phyloP scores from a whole-genome alignment of 148 eudicot species.

The Diospyros lotus region DNA sequence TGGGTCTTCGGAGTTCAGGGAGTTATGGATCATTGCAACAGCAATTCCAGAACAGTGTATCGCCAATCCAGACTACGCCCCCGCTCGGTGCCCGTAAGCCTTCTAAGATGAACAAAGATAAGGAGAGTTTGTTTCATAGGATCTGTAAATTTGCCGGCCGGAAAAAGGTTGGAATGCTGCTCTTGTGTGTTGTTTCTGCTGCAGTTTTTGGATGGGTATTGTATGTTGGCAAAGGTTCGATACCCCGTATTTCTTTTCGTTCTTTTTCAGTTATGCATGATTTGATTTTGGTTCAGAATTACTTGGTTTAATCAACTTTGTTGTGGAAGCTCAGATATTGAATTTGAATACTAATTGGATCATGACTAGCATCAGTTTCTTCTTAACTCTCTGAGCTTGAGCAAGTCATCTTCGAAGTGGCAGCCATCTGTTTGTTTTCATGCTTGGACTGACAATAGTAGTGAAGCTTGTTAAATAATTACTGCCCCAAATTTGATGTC shows the following conservation, averaged over 20 bases:
- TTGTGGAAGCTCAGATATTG: neutral
- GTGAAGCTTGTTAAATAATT: neutral
- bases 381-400: neutral
- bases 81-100: constrained; percentile 53
- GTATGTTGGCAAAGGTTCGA: constrained; percentile 84
- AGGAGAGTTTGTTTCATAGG: constrained; percentile 71
- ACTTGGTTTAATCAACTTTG: neutral
- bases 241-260: neutral
- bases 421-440: constrained; percentile 4
- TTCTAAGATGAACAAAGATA: constrained; percentile 79
- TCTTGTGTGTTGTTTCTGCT: constrained; percentile 68
- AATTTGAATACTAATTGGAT: neutral
- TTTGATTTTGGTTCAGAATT: too few relatives aligned
- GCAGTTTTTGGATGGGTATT: constrained; percentile 80
- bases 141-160: constrained; percentile 69
- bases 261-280: neutral
- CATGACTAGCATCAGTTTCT: neutral
- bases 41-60: constrained; percentile 40
- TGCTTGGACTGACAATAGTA: neutral
- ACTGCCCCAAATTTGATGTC: neutral
- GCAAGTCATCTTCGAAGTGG: neutral
- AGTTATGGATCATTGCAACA: constrained; percentile 94
- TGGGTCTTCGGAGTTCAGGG: constrained; percentile 80
- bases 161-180: constrained; percentile 92
- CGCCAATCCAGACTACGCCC: constrained; percentile 36